Evolutionary conservation across 2,329 filamentous ascomycete genomes (phyloP).

Genomic region (Trematosphaeria pertusa): DNA sequence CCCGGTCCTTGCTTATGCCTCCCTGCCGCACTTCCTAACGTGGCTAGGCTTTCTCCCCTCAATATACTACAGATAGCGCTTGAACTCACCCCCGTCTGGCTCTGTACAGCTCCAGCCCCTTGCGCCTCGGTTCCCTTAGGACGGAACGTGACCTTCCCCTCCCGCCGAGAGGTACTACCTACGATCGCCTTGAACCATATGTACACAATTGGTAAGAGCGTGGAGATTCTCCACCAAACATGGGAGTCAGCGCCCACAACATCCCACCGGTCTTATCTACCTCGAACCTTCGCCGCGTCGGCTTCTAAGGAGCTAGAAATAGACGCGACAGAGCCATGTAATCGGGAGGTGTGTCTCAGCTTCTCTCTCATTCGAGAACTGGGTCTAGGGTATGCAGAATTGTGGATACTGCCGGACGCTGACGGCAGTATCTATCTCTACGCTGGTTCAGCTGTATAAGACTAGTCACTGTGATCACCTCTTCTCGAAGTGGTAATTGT

Average conservation of each 20-base stretch:
- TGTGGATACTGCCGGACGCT: conserved; percentile 4
- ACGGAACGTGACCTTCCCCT: not conserved
- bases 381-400: not conserved
- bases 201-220: not conserved
- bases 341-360: not conserved
- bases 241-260: not conserved
- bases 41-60: not conserved
- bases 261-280: not conserved
- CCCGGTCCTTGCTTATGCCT: too few species aligned
- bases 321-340: too few species aligned
- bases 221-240: conserved; percentile 4
- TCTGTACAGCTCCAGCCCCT: not conserved
- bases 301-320: not conserved
- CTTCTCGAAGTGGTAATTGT: too few species aligned
- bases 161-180: not conserved
- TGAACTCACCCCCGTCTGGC: not conserved
- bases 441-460: not conserved
- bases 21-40: not conserved
- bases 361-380: not conserved
- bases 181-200: not conserved
- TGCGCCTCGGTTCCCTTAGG: conserved; percentile 1
- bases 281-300: not conserved
- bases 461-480: not conserved
- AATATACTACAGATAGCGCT: conserved; percentile 2
- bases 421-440: not conserved